phyloP scores from a whole-genome alignment of 1,284 basidiomycete species.

The Ceratorhiza oryzae-sativae region DNA sequence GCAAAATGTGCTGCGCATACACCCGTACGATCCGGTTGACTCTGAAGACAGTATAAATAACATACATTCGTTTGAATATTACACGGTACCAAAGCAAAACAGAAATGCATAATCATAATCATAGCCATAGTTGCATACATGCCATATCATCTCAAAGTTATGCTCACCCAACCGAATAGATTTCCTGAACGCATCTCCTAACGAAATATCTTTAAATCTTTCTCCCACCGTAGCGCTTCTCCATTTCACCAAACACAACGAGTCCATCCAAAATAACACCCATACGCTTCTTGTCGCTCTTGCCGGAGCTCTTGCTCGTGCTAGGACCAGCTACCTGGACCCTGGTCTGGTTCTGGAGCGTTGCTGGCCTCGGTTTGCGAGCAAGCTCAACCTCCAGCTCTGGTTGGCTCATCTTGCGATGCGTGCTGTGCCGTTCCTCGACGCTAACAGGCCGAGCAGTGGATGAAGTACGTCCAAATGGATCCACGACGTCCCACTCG shows the following conservation, averaged over 20 bases:
- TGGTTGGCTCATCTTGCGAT: constrained; percentile 11
- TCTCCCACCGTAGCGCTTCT: constrained; percentile 7
- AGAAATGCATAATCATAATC: constrained; percentile 11
- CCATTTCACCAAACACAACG: neutral
- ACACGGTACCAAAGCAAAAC: constrained; percentile 8
- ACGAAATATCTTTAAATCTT: neutral
- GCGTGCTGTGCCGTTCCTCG: constrained; percentile 3
- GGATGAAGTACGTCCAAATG: neutral
- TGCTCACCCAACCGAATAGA: neutral
- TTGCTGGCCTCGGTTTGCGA: constrained; percentile 23
- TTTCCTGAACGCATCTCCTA: neutral
- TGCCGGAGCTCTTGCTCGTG: neutral
- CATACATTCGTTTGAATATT: too few relatives aligned
- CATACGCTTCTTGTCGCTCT: neutral
- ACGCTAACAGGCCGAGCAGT: constrained; percentile 13
- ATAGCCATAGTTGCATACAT: constrained; percentile 5
- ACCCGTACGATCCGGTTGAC: too few relatives aligned
- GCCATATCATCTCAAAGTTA: neutral
- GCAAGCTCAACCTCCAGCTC: constrained; percentile 35
- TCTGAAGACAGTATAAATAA: too few relatives aligned
- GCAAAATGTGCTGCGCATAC: neutral
- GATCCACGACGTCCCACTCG: constrained; percentile 17
- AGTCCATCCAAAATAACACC: constrained; percentile 21
- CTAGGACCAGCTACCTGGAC: neutral
- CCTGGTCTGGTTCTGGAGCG: neutral